phyloP scores from a whole-genome alignment of 2,329 filamentous ascomycete species.

The Penicillium sp. region DNA sequence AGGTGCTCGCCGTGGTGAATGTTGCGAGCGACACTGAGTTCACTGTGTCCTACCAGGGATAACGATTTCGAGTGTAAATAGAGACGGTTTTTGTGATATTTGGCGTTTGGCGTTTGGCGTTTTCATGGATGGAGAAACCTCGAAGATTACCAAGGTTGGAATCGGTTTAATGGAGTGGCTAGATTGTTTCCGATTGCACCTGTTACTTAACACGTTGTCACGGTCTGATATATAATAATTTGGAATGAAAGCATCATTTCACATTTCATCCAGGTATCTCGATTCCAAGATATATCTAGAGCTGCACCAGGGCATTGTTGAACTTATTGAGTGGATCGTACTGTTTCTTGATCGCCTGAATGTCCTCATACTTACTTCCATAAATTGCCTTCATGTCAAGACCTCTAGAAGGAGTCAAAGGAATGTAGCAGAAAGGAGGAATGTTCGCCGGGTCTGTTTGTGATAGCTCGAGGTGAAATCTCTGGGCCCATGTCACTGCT shows the following conservation, averaged over 20 bases:
- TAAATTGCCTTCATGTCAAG: conserved; percentile 29
- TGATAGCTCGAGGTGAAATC: conserved; percentile 18
- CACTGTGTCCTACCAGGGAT: conserved; percentile 24
- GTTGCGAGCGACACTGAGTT: conserved; percentile 28
- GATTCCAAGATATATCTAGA: neutral
- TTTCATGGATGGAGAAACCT: neutral
- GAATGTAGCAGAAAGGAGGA: conserved; percentile 30
- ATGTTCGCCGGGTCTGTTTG: conserved; percentile 10
- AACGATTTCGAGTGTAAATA: neutral
- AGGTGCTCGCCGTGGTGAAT: conserved; percentile 33
- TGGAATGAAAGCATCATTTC: neutral
- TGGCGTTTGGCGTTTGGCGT: neutral
- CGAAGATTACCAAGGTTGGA: neutral
- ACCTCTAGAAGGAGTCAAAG: conserved; percentile 28
- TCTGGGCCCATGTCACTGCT: conserved; percentile 3
- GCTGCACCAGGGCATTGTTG: conserved; percentile 15
- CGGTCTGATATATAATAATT: neutral
- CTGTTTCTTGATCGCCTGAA: conserved; percentile 30
- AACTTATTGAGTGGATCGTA: conserved; percentile 42
- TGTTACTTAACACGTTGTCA: neutral
- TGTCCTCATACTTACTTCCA: conserved; percentile 27
- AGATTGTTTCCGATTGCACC: neutral
- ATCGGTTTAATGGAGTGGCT: neutral
- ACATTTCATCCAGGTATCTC: neutral
- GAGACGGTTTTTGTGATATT: neutral